Evolutionary conservation across 148 eudicot genomes (phyloP).

Genomic region (Chenopodium suecicum): DNA sequence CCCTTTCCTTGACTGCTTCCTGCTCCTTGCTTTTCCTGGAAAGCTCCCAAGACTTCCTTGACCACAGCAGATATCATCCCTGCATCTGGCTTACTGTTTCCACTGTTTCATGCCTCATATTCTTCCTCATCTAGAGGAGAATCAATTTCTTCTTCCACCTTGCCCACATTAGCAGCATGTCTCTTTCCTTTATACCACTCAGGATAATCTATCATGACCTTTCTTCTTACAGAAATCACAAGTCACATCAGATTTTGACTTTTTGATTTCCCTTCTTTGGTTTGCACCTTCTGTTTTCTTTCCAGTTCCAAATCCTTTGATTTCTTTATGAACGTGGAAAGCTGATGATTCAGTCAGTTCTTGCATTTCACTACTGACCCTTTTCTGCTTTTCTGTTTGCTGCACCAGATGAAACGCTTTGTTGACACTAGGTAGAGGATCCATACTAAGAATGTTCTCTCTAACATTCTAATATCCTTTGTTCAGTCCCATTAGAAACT

Average conservation of each 20-base stretch:
- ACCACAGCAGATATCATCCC: not conserved
- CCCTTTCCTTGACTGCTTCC: not conserved
- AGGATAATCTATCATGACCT: too few species aligned
- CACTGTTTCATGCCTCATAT: too few species aligned
- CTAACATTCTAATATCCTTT: not conserved
- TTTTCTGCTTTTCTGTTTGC: not conserved
- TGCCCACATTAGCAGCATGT: too few species aligned
- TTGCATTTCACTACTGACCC: not conserved
- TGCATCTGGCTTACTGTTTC: not conserved
- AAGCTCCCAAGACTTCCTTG: not conserved
- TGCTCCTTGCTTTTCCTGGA: not conserved
- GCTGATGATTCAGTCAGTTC: not conserved
- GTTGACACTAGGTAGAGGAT: not conserved
- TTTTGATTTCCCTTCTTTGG: too few species aligned
- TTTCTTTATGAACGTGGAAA: accelerated
- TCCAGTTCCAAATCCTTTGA: not conserved
- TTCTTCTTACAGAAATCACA: too few species aligned
- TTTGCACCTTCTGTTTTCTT: too few species aligned
- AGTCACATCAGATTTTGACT: too few species aligned
- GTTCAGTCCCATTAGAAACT: not conserved
- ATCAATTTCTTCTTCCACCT: not conserved
- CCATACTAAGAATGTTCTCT: not conserved
- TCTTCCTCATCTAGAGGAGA: not conserved
- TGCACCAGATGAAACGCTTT: not conserved
- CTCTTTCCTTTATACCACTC: too few species aligned